These are phyloP conservation scores for Leccinum uliginosum DNA, from an alignment of 768 basidiomycete species.

Conservation along the genomic window DNA sequence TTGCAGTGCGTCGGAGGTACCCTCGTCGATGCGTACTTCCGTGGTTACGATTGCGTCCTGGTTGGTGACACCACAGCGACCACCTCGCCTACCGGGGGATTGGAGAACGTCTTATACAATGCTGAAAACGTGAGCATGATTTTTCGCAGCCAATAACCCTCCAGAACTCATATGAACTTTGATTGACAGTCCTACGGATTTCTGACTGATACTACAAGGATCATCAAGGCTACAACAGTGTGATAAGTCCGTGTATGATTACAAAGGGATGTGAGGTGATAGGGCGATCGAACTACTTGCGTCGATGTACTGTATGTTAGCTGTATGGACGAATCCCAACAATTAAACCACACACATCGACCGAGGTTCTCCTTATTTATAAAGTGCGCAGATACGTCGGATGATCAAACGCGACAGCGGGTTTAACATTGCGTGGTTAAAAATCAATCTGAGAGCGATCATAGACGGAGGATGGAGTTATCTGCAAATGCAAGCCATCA, in stretches of 20 bases:
- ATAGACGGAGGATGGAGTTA: not conserved
- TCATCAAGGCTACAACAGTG: slow-evolving; percentile 19
- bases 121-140: slow-evolving; percentile 42
- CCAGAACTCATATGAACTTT: not conserved
- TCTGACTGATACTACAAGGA: slow-evolving; percentile 35
- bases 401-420: not conserved
- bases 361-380: not conserved
- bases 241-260: not conserved
- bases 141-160: not conserved
- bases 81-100: slow-evolving; percentile 52
- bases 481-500: not conserved
- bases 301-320: slow-evolving; percentile 4
- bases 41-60: slow-evolving; percentile 60
- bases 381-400: not conserved
- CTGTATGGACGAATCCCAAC: not conserved
- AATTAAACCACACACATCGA: slow-evolving; percentile 3
- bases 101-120: slow-evolving; percentile 58
- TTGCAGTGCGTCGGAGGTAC: slow-evolving; percentile 62
- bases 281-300: not conserved
- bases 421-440: not conserved
- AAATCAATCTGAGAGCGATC: not conserved
- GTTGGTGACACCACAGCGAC: slow-evolving; percentile 60
- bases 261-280: not conserved
- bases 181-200: slow-evolving; percentile 47
- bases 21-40: slow-evolving; percentile 57